A percentile compares a stretch with the other conserved stretches of the same genome.
Evolutionary conservation across 83 land plant species (phyloP).

Genomic region (Picea mariana): DNA sequence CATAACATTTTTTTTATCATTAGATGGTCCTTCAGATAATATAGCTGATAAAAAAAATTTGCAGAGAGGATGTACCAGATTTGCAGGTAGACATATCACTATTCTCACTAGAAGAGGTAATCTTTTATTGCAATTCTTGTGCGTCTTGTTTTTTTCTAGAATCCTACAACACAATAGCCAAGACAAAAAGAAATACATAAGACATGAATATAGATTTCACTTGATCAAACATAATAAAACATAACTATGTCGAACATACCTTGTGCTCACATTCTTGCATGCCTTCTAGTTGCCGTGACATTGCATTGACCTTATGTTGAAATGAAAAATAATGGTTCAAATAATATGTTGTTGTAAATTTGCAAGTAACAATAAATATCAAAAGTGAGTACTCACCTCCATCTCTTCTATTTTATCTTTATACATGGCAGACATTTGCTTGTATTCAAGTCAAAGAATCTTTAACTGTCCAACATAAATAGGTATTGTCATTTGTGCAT

Average conservation of each 20-base stretch:
- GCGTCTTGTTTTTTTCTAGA: not conserved
- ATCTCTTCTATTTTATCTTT: constrained; percentile 9
- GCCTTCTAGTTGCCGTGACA: not conserved
- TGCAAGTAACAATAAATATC: not conserved
- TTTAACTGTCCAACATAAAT: not conserved
- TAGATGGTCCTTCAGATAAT: not conserved
- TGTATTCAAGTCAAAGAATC: constrained; percentile 13
- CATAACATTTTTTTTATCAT: not conserved
- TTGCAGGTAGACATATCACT: not conserved
- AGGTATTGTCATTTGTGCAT: not conserved
- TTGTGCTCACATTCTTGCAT: not conserved
- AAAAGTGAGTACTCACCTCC: not conserved
- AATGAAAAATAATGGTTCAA: not conserved
- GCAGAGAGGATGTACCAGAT: constrained; percentile 4
- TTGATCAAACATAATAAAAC: not conserved
- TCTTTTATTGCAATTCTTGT: not conserved
- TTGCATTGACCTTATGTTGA: not conserved
- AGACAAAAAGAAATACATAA: not conserved
- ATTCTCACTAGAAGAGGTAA: not conserved
- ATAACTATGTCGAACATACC: not conserved
- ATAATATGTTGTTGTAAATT: not conserved
- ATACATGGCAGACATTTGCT: constrained; percentile 16
- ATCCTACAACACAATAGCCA: not conserved
- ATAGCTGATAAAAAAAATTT: not conserved
- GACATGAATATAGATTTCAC: not conserved